Evolutionary conservation across 139 green algal species (phyloP), one percentile per base, ranked within the genome.

Genomic region (Chlorella sp.): DNA sequence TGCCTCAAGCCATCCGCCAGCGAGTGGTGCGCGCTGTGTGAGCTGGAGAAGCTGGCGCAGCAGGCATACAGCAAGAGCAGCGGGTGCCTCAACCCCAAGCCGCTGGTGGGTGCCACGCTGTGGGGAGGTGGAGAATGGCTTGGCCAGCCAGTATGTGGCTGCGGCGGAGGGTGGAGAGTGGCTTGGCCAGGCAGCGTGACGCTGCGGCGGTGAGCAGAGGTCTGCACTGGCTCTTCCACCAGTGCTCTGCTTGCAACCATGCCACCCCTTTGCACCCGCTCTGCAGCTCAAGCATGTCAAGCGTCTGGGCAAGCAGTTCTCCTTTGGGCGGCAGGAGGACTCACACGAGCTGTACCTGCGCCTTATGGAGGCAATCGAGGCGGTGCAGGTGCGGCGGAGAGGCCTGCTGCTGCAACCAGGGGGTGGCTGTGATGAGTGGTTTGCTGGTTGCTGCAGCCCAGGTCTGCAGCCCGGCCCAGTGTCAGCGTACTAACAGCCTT

Each of bases 261-360:
- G 32, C 20, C 60, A 21, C 36, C 20, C 70, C 13, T 26, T 17
- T 60, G 18, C 38, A 26, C 26, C 5, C 25, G 9, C 20, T 21
- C n/a, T 41, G 57, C 76, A 82, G 76, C 76, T 82, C 36, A 39
- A 39, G 60, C 28, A 82, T 39, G 76, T 82, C 11, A 82, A 73
- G 76, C 76, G 76, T 12, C 36, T 82, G 60, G 76, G 76, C 76
- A 82, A 82, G 63, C 85, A 87, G n/a, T 87, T 93, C 25, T 67
- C n/a, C 28, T 87, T 85, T 69, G 90, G 90, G 41, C 63, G 87
- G 47, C 93, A 96, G 87, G 93, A 96, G 82, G 92, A 95, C 85
- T 65, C 85, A 4, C 92, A 96, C 64, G 93, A 96, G 75, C 93
- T 94, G 47, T 86, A 91, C 80, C 83, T 93, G 68, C 89, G 88